A percentile compares a stretch with the other conserved stretches of the same genome.
Evolutionary conservation across 108 stramenopile species (phyloP).

Genomic region (Nitzschia putrida): DNA sequence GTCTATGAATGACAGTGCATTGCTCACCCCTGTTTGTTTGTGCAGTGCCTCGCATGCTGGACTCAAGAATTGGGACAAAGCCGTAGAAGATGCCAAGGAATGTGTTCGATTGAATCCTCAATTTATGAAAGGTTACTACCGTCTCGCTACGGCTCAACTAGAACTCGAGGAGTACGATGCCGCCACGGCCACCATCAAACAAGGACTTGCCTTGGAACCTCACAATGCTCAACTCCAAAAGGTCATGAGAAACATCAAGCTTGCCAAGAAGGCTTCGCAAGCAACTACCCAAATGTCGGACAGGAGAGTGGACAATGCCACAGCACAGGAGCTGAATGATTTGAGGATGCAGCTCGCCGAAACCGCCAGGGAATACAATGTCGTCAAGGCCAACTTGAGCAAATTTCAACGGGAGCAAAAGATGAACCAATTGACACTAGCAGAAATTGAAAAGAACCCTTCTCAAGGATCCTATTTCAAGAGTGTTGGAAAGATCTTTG

Average conservation of each 20-base stretch:
- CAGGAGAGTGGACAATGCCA: conserved; percentile 34
- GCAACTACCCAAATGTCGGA: conserved; percentile 14
- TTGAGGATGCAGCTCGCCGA: conserved; percentile 67
- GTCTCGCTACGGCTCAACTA: conserved; percentile 81
- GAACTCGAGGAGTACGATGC: conserved; percentile 76
- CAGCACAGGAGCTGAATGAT: conserved; percentile 77
- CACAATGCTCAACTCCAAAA: conserved; percentile 80
- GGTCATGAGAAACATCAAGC: conserved; percentile 64
- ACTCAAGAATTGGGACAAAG: conserved; percentile 64
- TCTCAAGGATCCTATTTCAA: conserved; percentile 59
- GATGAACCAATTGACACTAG: conserved; percentile 63
- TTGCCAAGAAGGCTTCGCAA: conserved; percentile 49
- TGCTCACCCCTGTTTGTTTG: not conserved
- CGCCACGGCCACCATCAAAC: conserved; percentile 76
- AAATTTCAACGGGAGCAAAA: conserved; percentile 61
- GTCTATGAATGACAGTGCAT: too few relatives aligned
- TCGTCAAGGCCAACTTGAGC: conserved; percentile 61
- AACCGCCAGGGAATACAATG: conserved; percentile 75
- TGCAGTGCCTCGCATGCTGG: conserved; percentile 84
- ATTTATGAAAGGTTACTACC: conserved; percentile 93
- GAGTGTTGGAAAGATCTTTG: conserved; percentile 83
- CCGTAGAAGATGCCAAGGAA: conserved; percentile 85
- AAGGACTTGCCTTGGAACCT: conserved; percentile 76
- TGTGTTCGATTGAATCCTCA: conserved; percentile 85
- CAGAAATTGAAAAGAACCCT: conserved; percentile 65